Base-by-base conservation (phyloP, 495 filamentous ascomycete species). In the Rostrohypoxylon terebratum region DNA sequence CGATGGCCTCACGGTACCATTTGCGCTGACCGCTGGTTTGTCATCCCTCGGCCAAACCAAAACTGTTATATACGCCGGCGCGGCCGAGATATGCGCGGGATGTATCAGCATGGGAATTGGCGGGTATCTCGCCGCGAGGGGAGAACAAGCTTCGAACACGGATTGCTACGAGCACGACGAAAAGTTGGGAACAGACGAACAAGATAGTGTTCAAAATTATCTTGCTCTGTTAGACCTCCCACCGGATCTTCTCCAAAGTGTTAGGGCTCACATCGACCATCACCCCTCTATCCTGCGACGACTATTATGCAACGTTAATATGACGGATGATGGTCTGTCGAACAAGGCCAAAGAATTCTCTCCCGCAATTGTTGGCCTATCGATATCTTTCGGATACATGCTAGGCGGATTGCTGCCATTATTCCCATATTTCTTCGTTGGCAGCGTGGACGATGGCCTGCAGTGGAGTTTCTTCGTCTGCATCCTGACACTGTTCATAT, bases 341-440 rank as follows among this genome's bases (percentile, higher is more conserved):
- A 47, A 40, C 13, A 62, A 70, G 9, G 47, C 53, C 5, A 65
- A 23, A 2, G 63, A 21, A 47, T 71, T 77, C 1, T 73, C 77
- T 1, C 78, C 84, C 2, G 25, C 80, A 0, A 33, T 82, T 0
- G 77, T 80, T 0, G 86, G 85, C 4, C 59, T 85, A 1, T 85
- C 83, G 1, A 90, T 94, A 55, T 88, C 91, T 0, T 67, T 90
- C 6, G 91, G 90, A 7, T 94, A 94, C 78, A 87, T 93, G 68
- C 77, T 94, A 57, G 92, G 91, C 25, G 92, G 92, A 1, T 85
- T 92, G 23, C 79, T 94, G 0, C 91, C 91, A 10, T 78, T 94
- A 7, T 74, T 93, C n/a, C 92, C 92, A 3, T 94, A 94, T 76
- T 90, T 94, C 73, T 91, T 91, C 66, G 89, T 93, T 36, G 34